phyloP scores from a whole-genome alignment of 805 yeast genomes.

The Sugiyamaella marilandica region DNA sequence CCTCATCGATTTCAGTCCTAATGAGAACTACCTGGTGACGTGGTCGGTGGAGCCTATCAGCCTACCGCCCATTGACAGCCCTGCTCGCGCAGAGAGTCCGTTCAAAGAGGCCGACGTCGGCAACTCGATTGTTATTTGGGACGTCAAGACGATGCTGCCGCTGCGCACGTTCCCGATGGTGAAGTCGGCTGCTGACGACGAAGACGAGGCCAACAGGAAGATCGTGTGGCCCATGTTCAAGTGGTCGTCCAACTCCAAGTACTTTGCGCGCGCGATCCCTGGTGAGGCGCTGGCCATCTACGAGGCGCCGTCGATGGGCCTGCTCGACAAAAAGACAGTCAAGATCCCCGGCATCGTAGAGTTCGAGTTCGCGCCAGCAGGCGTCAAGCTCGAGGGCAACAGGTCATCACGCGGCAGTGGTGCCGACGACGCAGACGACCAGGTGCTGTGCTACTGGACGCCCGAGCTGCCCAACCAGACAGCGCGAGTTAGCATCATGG shows the following conservation, averaged over 20 bases:
- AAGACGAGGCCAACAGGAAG: constrained; percentile 42
- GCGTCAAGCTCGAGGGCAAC: constrained; percentile 55
- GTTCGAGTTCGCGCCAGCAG: constrained; percentile 93
- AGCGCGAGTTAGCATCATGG: constrained; percentile 89
- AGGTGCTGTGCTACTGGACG: constrained; percentile 88
- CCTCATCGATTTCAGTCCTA: constrained; percentile 86
- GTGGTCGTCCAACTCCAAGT: constrained; percentile 91
- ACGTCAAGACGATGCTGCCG: constrained; percentile 73
- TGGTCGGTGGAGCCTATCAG: constrained; percentile 80
- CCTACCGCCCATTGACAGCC: constrained; percentile 60
- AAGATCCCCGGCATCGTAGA: constrained; percentile 81
- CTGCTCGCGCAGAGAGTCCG: constrained; percentile 61
- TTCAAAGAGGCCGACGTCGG: constrained; percentile 86
- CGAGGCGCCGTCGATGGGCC: constrained; percentile 71
- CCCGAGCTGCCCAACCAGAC: constrained; percentile 91
- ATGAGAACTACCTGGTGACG: constrained; percentile 84
- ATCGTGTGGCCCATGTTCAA: constrained; percentile 93
- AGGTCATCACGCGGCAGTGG: constrained; percentile 41
- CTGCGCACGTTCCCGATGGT: constrained; percentile 84
- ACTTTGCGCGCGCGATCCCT: constrained; percentile 92
- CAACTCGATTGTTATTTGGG: constrained; percentile 92
- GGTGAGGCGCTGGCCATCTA: constrained; percentile 82
- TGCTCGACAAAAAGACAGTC: constrained; percentile 79
- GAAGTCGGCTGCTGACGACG: constrained; percentile 12
- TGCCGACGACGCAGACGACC: constrained; percentile 51